Base-by-base conservation (phyloP, 208 protist genomes). In the Kentomonas sorsogonicus region DNA sequence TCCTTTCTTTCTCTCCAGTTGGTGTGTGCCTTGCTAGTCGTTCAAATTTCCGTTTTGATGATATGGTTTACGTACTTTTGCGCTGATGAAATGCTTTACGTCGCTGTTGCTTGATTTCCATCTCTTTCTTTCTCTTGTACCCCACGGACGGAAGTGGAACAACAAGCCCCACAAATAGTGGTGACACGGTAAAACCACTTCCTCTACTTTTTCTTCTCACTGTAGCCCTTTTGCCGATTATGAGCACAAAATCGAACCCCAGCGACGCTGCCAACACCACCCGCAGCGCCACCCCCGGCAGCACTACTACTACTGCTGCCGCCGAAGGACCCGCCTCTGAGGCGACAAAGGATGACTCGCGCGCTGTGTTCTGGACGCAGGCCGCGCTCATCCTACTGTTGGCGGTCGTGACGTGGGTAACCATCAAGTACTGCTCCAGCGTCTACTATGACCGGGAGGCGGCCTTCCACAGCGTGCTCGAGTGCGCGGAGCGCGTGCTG, bases 381-480 rank as follows among this genome's bases (percentile, higher is more conserved):
- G 72, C 67, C 18, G 70, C 60, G 36, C 59, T 92, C 15, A 50
- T 86, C 15, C 33, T 56, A 6, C 48, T 92, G 36, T 46, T 92
- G 16, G 66, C 68, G 0, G 31, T 83, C 29, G 72, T 86, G 22
- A 60, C 66, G 6, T 89, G 71, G 48, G 58, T 89, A 34, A 84
- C 86, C 6, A 63, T 86, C 22, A 63, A 60, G 22, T 93, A 76
- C 68, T 93, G 86, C 65, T 75, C 66, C 25, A 45, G 47, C 30
- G 79, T 89, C n/a, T 93, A 88, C 66, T 89, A 77, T 59, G 76
- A 87, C 56, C 77, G 77, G 16, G 76, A 85, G 40, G 53, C 56
- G 5, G 81, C 74, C 23, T 87, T 89, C 46, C 63, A 76, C 22
- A 58, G 74, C 53, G 86, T 79, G 1, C 59, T 93, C 30, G 54